Evolutionary conservation across 768 basidiomycete genomes (phyloP), one percentile per base, ranked within the genome.

Genomic region (Auricularia cornea): DNA sequence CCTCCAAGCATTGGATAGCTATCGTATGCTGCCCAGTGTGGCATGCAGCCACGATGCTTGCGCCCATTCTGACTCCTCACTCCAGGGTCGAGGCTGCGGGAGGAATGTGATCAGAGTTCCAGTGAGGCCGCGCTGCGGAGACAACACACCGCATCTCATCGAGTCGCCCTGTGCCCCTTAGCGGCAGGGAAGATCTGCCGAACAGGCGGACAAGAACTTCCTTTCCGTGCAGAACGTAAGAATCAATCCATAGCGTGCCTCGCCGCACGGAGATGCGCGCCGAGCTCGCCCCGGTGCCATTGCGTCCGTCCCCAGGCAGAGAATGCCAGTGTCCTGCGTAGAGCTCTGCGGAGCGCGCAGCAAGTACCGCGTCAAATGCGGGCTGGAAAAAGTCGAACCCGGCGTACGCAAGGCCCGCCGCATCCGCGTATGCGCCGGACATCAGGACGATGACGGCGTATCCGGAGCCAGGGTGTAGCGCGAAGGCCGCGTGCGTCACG

Each of bases 401-500:
- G 31, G 67, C 65, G 61, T 70, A 68, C 5, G 65, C 65, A 18
- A 73, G 62, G 35, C 65, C 63, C 10, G 65, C 65, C 1, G 73
- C 65, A 56, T 72, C 66, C 23, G 66, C 61, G 59, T 68, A 68
- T 29, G 33, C 64, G 3, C 68, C 70, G 1, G 65, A 67, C 62
- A 70, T 66, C 33, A 75, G 67, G 20, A 75, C 67, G 41, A 70
- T 61, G 29, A 75, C 66, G 11, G 72, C 74, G 63, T 68, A 73
- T 8, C 65, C 64, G 28, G 70, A 64, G 3, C 67, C 68, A 0
- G 73, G 72, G 44, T 72, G 69, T 28, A 75, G 62, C 30, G 68
- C 67, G 52, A 73, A 38, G 12, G 68, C 69, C 2, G 65, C 52
- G 56, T 73, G 71, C 28, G 64, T 69, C 5, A 66, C 69, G 2